Evolutionary conservation across 1,284 basidiomycete species (phyloP), one percentile per base, ranked within the genome.

Genomic region (Dichomitus squalens): DNA sequence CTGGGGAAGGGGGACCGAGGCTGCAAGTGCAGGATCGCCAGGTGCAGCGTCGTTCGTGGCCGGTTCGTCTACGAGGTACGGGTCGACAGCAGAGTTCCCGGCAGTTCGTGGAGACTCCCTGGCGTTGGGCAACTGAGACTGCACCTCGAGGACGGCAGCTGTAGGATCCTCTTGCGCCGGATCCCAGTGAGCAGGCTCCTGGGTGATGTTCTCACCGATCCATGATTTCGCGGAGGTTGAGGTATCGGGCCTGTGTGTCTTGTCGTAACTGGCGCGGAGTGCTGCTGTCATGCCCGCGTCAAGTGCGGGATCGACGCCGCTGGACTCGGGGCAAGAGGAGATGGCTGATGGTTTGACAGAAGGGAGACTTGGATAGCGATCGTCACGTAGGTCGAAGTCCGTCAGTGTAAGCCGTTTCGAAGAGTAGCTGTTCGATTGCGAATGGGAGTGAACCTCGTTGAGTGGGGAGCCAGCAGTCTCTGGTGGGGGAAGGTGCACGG

Each of bases 361-460:
- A 40, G 64, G 57, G n/a, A 83, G 65, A 40, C 80, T 69, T 16
- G 86, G 85, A 70, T 87, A 86, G 65, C 85, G 78, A 68, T 79
- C 79, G 73, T 86, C 85, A 66, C 79, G 77, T 69, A 83, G 79
- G 71, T 86, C 84, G 62, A 84, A 76, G 57, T 86, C 85, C 53
- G 79, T 74, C 60, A 78, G 68, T 61, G 84, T 77, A 50, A 88
- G 76, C 40, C 79, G 73, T 65, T 77, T 33, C 20, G 29, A 77
- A 53, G 83, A 75, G 72, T 85, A 82, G 66, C 54, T 60, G 46
- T 55, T 58, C 11, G 75, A 64, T 53, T 71, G 73, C 55, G 74
- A 66, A 54, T 71, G 73, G 33, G 73, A 58, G 57, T 68, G 71
- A 36, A 59, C 61, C 46, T 66, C 65, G 61, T 59, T 64, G 58